Percentiles rank a stretch among this genome's conserved stretches.
Evolutionary conservation across 2,329 filamentous ascomycete genomes (phyloP).

Genomic region (Aureobasidium sp.): DNA sequence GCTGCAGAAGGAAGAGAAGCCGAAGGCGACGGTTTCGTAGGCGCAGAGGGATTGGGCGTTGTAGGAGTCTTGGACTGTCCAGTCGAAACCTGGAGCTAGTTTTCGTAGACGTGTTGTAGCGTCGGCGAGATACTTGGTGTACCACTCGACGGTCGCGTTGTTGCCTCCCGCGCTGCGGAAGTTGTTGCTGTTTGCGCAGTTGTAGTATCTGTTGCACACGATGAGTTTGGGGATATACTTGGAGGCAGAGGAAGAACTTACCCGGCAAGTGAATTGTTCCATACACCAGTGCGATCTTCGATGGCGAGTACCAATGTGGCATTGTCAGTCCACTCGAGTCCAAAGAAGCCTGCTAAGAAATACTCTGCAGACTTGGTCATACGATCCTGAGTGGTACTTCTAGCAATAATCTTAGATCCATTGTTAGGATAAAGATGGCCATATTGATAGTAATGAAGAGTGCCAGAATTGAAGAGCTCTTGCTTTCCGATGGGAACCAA

Average conservation of each 20-base stretch:
- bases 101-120: conserved; percentile 52
- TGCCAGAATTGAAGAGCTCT: conserved; percentile 63
- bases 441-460: conserved; percentile 66
- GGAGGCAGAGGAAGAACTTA: background rate
- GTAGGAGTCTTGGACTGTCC: conserved; percentile 56
- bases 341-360: conserved; percentile 72
- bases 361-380: conserved; percentile 73
- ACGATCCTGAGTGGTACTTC: conserved; percentile 67
- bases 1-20: conserved; percentile 64
- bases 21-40: conserved; percentile 70
- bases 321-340: conserved; percentile 63
- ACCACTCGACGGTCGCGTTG: conserved; percentile 52
- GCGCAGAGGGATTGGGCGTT: conserved; percentile 67
- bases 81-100: conserved; percentile 38
- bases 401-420: conserved; percentile 61
- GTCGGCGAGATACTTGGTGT: conserved; percentile 54
- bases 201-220: conserved; percentile 36
- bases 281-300: conserved; percentile 38
- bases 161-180: conserved; percentile 41
- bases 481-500: conserved; percentile 64
- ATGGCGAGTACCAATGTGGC: conserved; percentile 66
- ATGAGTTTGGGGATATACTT: background rate
- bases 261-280: conserved; percentile 63
- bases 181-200: conserved; percentile 53
- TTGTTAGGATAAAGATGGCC: conserved; percentile 59